Base-by-base conservation (phyloP, 148 eudicot genomes). In the Arctostaphylos glauca region DNA sequence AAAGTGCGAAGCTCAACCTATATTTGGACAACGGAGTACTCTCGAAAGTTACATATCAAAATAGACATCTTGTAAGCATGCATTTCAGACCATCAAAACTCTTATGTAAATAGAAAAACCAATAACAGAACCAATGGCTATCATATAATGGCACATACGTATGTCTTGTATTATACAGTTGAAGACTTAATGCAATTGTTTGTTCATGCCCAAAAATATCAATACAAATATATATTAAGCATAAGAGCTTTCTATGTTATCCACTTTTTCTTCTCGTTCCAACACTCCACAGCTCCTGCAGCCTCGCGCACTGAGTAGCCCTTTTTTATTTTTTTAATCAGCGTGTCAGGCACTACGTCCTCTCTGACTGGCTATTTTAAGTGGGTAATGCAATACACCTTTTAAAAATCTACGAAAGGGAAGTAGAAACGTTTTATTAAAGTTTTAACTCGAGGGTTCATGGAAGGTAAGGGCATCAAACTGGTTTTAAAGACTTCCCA, bases 1-100 rank as follows among this genome's bases (percentile, higher is more conserved):
- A 90, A 49, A 6, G 99, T 97, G 71, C 92, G 94, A 79, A 97
- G 97, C 89, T 97, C 99, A 81, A 97, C 97, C 99, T 97, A 85
- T 83, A 86, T 14, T 80, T 77, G 44, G 46, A 52, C 41, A 81
- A 83, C 55, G 64, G 72, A 79, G 21, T 52, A 19, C 31, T 67
- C 23, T 55, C 59, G 21, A 5, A 76, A 44, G 52, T 81, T 83
- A 85, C 8, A 70, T 9, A 9, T 84, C 47, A 62, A 44, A 43
- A 74, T 1, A 46, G 78, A 58, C 10, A 3, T 43, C 67, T 59
- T 7, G 14, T 16, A 83, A 75, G 58, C 59, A 50, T 4, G 12
- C 46, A 44, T 49, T 56, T 64, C 44, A n/a, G 38, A 76, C 46
- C 71, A 64, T 44, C 80, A 82, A 49, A 82, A 60, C 49, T 46